Base-by-base conservation (phyloP, 2,329 filamentous ascomycete genomes). In the Tolypocladium guangdongense region DNA sequence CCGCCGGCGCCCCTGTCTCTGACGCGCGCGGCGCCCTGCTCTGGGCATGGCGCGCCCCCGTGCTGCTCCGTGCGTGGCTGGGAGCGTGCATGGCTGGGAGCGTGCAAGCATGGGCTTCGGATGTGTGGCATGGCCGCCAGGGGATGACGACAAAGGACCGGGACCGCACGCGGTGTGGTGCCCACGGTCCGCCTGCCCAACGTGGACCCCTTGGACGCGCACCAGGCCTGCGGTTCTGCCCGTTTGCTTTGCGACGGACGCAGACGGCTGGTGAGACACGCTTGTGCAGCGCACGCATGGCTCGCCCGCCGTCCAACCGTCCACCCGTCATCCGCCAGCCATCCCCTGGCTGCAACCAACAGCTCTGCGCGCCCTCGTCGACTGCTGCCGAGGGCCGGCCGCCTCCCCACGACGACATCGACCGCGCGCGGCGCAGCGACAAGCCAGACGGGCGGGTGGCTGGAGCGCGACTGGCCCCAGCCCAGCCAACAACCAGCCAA, bases 171-270 rank as follows among this genome's bases (percentile, higher is more conserved):
- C 50, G 50, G 43, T 14, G 30, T 27, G 39, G 51, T 22, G 45
- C 4, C 36, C 11, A 16, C 22, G 33, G 24, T 11, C 51, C 51
- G 30, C 24, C 52, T 35, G 50, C 32, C 46, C 45, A 45, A 41
- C 36, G 52, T 51, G 49, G 49, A 51, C 35, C 49, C 49, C 49
- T 22, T 41, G 37, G 37, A 20, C 11, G 27, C 3, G 27, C 3
- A 27, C 39, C 6, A 27, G 6, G 38, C 4, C 11, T 14, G 4
- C 20, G 41, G 8, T 3, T 20, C 16, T 36, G 32, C 30, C 22
- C n/a, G 16, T 16, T 32, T 30, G 32, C 47, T 55, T 57, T 60
- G 58, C 58, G 58, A 60, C 58, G 58, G 58, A 59, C 58, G 58
- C 58, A 60, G 57, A 51, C 55, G 45, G 27, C 51, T 56, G 56